Base-by-base conservation (phyloP, 129 eudicot species). In the Lonicera japonica region DNA sequence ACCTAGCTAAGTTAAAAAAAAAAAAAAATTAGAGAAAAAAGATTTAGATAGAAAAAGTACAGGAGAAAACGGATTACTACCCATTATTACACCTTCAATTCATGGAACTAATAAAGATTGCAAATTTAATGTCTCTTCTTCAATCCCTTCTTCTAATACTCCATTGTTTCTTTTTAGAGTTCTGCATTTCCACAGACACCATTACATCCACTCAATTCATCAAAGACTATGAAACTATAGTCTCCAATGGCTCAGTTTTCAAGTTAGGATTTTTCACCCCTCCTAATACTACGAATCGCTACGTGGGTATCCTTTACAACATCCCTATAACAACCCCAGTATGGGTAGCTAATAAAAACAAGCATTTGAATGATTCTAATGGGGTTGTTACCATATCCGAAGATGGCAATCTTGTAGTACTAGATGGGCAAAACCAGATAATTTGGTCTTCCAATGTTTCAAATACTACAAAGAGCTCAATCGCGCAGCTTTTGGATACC, bases 281-380 rank as follows among this genome's bases (percentile, higher is more conserved):
- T 5, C 51, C 17, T 3, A 73, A 74, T 25, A 56, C 59, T 11
- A 57, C 36, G 0, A 24, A 69, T 36, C 80, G 80, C 0, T 77
- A 77, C 58, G 68, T 66, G 23, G 83, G 83, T 11, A 74, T 81
- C 8, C 34, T 65, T 61, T 77, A 54, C 51, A 25, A 54, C 4
- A 1, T 62, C 22, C 16, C 75, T 5, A 63, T 4, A 11, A 25
- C 0, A 46, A 68, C 54, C 0, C 53, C 65, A 0, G 40, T 74
- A 0, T 81, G 87, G 86, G 82, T 81, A 5, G 86, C 86, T 13
- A 81, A 81, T 22, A 65, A 74, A 23, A 72, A 76, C 15, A 69
- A 21, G 1, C 80, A 83, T 14, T 16, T 81, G 1, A 69, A 40
- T 36, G 86, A 80, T 38, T 51, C 79, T 39, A 13, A 64, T 17